These are phyloP conservation scores for Diaporthe humulicola DNA, from an alignment of 2,329 filamentous ascomycete genomes.

Conservation along the genomic window DNA sequence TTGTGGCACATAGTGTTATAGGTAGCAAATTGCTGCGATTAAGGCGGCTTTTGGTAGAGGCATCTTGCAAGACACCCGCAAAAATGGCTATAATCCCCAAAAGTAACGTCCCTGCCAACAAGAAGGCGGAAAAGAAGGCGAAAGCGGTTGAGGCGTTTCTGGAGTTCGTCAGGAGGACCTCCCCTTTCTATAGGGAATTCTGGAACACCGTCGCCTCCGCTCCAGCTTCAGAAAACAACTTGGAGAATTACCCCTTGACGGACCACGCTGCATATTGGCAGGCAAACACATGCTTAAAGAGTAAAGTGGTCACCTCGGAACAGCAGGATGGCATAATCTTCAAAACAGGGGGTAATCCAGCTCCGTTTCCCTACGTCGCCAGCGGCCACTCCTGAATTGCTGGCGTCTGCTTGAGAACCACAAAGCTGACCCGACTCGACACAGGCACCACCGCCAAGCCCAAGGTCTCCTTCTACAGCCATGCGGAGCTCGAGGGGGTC, in stretches of 20 bases:
- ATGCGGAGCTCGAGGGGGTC: slow-evolving; percentile 16
- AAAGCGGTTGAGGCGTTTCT: not conserved
- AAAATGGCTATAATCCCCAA: slow-evolving; percentile 6
- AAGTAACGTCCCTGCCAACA: not conserved
- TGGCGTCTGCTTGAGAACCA: not conserved
- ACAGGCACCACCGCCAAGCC: slow-evolving; percentile 28
- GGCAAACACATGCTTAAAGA: slow-evolving; percentile 16
- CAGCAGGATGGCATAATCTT: slow-evolving; percentile 16
- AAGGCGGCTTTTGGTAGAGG: not conserved
- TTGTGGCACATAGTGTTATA: not conserved
- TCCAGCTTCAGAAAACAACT: not conserved
- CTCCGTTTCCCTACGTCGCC: not conserved
- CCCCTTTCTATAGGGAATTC: not conserved
- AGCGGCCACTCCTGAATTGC: too few species aligned
- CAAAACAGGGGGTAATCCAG: not conserved
- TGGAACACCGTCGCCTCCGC: not conserved
- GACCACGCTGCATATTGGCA: slow-evolving; percentile 20
- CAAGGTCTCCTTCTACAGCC: slow-evolving; percentile 31
- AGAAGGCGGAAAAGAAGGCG: not conserved
- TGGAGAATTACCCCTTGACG: not conserved
- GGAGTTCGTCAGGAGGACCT: not conserved
- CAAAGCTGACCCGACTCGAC: not conserved
- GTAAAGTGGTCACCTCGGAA: not conserved
- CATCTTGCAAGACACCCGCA: not conserved
- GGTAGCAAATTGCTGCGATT: not conserved